These are phyloP conservation scores for Candida nitratophila DNA, from an alignment of 805 yeast species.

Conservation along the genomic window DNA sequence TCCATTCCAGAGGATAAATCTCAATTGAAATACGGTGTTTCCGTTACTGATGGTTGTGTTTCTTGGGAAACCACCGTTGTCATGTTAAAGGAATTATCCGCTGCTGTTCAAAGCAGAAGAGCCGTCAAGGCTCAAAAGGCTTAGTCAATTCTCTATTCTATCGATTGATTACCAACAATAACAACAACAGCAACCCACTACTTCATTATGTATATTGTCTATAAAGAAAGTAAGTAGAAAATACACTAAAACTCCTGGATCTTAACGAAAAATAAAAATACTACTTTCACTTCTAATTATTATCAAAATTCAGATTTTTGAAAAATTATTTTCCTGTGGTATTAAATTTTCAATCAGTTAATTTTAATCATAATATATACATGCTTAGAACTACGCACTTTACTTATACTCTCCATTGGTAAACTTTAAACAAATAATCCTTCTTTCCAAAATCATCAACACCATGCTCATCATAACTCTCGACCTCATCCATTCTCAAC, in stretches of 20 bases:
- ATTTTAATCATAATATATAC: too few species aligned
- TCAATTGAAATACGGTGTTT: constrained; percentile 80
- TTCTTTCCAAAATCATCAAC: constrained; percentile 82
- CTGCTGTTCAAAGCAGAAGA: constrained; percentile 79
- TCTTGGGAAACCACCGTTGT: constrained; percentile 78
- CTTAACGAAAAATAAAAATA: too few species aligned
- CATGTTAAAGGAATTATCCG: constrained; percentile 65
- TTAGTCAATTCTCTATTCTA: too few species aligned
- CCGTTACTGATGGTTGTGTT: constrained; percentile 97
- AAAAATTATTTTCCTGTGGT: too few species aligned
- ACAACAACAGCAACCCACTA: too few species aligned
- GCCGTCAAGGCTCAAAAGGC: constrained; percentile 9
- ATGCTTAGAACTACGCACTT: too few species aligned
- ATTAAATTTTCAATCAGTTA: too few species aligned
- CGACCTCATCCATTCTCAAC: constrained; percentile 27
- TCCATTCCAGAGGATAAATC: constrained; percentile 79
- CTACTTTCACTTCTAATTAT: too few species aligned
- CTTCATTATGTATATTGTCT: neutral
- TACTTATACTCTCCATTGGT: neutral
- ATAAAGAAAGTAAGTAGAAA: too few species aligned
- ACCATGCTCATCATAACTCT: constrained; percentile 50
- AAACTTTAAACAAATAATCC: constrained; percentile 42
- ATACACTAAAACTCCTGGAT: too few species aligned
- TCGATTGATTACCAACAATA: too few species aligned
- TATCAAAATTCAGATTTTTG: too few species aligned